Conservation (phyloP, 75 land plant species). For the Azolla pinnata region DNA sequence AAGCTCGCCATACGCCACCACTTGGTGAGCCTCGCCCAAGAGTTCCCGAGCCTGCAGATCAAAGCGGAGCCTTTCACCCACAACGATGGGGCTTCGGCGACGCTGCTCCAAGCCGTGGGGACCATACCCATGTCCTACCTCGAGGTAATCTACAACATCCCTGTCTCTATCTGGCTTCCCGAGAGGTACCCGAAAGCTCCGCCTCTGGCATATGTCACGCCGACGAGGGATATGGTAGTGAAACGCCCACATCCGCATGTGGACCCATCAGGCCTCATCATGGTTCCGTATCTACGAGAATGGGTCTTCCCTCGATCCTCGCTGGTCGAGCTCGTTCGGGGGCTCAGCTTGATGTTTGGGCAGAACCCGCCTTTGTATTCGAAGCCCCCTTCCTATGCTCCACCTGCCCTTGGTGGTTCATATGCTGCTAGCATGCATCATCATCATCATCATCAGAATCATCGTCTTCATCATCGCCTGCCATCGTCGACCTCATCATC, state of each 20-base stretch:
- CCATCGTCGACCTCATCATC: conserved; percentile 3
- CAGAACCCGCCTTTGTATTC: conserved; percentile 45
- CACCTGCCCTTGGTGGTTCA: too few species aligned
- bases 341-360: conserved; percentile 34
- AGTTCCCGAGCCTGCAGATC: conserved; percentile 30
- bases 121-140: conserved; percentile 29
- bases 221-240: conserved; percentile 26
- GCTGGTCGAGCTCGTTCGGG: conserved; percentile 40
- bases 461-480: not conserved
- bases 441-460: not conserved
- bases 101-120: conserved; percentile 45
- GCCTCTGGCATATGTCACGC: conserved; percentile 42
- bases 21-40: conserved; percentile 34
- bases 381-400: conserved; percentile 15
- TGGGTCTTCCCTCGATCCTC: conserved; percentile 48
- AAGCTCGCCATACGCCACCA: conserved; percentile 52
- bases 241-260: conserved; percentile 43
- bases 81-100: conserved; percentile 42
- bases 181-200: conserved; percentile 39
- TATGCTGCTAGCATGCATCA: not conserved
- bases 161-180: conserved; percentile 55
- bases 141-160: conserved; percentile 33
- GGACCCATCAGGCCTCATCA: conserved; percentile 32
- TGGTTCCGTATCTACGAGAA: conserved; percentile 28
- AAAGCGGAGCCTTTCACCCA: conserved; percentile 31